Percentiles rank a stretch among this genome's conserved stretches.
phyloP scores from a whole-genome alignment of 208 protist genomes.

The Crithidia sp. region DNA sequence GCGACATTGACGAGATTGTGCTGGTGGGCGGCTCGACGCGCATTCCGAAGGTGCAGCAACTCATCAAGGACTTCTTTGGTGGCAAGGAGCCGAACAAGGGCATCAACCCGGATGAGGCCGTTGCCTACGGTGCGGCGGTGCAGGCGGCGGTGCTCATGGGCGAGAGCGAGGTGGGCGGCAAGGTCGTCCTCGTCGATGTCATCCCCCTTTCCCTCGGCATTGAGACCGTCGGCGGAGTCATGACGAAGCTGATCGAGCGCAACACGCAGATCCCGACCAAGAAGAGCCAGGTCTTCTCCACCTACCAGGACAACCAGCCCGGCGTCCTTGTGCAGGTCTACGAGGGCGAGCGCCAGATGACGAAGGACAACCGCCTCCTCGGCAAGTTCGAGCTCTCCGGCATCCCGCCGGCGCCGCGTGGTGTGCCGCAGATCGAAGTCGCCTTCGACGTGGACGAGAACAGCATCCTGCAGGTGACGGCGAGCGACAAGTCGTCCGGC shows the following conservation, averaged over 20 bases:
- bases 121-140: constrained; percentile 96
- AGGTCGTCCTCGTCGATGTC: constrained; percentile 84
- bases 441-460: constrained; percentile 98
- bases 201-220: constrained; percentile 96
- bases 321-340: constrained; percentile 94
- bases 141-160: constrained; percentile 95
- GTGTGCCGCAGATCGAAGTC: constrained; percentile 97
- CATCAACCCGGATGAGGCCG: constrained; percentile 95
- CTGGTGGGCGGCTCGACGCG: constrained; percentile 97
- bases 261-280: constrained; percentile 85
- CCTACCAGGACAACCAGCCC: constrained; percentile 86
- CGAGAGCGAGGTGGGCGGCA: constrained; percentile 67
- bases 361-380: constrained; percentile 92
- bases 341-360: constrained; percentile 94
- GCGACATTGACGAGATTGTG: constrained; percentile 93
- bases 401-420: constrained; percentile 97
- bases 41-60: constrained; percentile 99
- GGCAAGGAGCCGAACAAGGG: constrained; percentile 93
- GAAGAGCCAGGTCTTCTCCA: constrained; percentile 91
- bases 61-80: constrained; percentile 96
- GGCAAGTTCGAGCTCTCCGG: constrained; percentile 95
- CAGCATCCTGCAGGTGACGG: constrained; percentile 97
- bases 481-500: constrained; percentile 96
- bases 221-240: constrained; percentile 93
- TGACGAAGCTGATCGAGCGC: constrained; percentile 92